Percentiles rank a stretch among this genome's conserved stretches.
phyloP scores from a whole-genome alignment of 306 rosid species.

The Clitoria ternatea region DNA sequence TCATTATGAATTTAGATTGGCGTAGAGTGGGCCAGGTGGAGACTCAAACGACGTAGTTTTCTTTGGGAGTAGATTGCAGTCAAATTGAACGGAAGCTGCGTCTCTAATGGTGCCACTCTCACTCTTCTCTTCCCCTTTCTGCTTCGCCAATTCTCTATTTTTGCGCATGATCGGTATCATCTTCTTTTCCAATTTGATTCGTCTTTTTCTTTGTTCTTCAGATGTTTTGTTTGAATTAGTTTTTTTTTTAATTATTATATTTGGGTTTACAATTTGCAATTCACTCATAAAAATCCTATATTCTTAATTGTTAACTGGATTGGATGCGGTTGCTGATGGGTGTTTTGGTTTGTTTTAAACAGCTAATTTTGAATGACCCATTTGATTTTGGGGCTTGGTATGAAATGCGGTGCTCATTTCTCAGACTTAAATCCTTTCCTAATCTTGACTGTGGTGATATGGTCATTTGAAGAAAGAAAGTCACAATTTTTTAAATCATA shows the following conservation, averaged over 20 bases:
- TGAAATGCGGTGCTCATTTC: not conserved
- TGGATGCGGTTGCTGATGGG: not conserved
- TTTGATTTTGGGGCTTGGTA: slow-evolving; percentile 14
- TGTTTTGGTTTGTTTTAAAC: not conserved
- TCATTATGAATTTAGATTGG: not conserved
- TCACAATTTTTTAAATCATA: not conserved
- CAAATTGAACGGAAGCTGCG: not conserved
- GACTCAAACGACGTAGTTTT: slow-evolving; percentile 18
- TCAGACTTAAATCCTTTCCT: not conserved
- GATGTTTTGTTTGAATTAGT: not conserved
- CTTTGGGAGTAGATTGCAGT: not conserved
- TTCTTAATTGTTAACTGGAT: not conserved
- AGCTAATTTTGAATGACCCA: not conserved
- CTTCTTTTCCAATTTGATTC: not conserved
- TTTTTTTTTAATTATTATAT: not conserved
- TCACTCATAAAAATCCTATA: not conserved
- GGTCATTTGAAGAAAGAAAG: not conserved
- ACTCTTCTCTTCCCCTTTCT: slow-evolving; percentile 2
- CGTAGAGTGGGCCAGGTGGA: not conserved
- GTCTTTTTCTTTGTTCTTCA: not conserved
- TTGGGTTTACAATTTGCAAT: not conserved
- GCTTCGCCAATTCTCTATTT: slow-evolving; percentile 8
- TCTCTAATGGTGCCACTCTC: not conserved
- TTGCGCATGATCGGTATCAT: slow-evolving; percentile 12
- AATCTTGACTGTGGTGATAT: not conserved